Evolutionary conservation across 352 stramenopile genomes (phyloP).

Genomic region (Stramenopiles sp.): DNA sequence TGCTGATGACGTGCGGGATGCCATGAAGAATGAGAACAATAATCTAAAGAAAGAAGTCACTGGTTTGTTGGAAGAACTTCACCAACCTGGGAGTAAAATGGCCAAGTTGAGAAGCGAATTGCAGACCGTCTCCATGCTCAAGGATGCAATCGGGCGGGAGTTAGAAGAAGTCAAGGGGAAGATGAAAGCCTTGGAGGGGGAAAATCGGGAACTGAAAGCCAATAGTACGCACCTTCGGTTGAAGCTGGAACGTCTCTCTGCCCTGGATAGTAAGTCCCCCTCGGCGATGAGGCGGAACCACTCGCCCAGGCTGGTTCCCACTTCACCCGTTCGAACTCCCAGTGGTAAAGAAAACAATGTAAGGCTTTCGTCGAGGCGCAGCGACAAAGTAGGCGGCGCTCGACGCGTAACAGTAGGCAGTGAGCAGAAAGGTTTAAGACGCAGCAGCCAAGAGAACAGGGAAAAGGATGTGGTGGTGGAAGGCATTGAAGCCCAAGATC

Average conservation of each 20-base stretch:
- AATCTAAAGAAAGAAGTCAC: slow-evolving; percentile 9
- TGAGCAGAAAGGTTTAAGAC: slow-evolving; percentile 6
- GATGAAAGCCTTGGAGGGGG: background rate
- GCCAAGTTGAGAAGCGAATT: slow-evolving; percentile 7
- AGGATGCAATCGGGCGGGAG: slow-evolving; percentile 1
- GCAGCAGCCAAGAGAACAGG: slow-evolving; percentile 5
- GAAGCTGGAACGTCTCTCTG: slow-evolving; percentile 6
- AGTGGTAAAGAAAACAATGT: slow-evolving; percentile 7
- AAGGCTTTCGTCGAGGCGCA: slow-evolving; percentile 5
- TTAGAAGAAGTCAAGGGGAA: slow-evolving; percentile 1
- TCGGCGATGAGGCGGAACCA: slow-evolving; percentile 4
- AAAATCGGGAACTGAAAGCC: slow-evolving; percentile 2
- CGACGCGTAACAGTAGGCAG: background rate
- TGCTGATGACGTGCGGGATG: background rate
- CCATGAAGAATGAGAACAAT: slow-evolving; percentile 9
- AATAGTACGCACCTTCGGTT: slow-evolving; percentile 7
- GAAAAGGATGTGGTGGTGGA: background rate
- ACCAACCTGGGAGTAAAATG: slow-evolving; percentile 4
- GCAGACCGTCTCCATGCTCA: slow-evolving; percentile 5
- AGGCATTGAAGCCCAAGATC: slow-evolving; percentile 7
- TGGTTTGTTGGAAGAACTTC: slow-evolving; percentile 3
- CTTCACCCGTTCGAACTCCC: background rate
- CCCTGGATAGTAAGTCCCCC: slow-evolving; percentile 5
- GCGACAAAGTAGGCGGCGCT: slow-evolving; percentile 4
- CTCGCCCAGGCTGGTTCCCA: background rate